Percentiles rank a stretch among this genome's conserved stretches.
phyloP scores from a whole-genome alignment of 441 rosid genomes.

The Iberis amara region DNA sequence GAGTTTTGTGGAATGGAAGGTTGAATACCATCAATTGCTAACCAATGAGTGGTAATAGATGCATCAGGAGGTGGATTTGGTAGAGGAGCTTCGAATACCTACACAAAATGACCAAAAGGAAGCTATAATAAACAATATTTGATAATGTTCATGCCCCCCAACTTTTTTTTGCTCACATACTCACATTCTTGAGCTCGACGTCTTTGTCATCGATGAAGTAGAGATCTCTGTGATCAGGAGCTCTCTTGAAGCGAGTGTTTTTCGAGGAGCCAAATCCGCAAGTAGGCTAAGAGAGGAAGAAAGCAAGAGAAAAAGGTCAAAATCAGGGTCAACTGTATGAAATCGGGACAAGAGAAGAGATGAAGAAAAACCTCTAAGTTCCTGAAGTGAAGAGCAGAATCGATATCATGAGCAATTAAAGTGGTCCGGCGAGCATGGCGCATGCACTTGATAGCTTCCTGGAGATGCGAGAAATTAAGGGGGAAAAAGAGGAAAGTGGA shows the following conservation, averaged over 20 bases:
- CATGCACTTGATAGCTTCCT: conserved; percentile 69
- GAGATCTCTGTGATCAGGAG: conserved; percentile 50
- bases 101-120: conserved; percentile 10
- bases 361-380: conserved; percentile 41
- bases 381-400: conserved; percentile 49
- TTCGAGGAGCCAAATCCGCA: conserved; percentile 43
- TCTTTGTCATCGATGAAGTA: conserved; percentile 57
- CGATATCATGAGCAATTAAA: conserved; percentile 49
- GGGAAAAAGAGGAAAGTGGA: not conserved
- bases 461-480: conserved; percentile 18
- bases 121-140: not conserved
- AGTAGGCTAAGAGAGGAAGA: conserved; percentile 37
- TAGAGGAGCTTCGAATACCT: conserved; percentile 54
- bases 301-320: not conserved
- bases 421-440: conserved; percentile 55
- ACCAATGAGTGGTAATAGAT: conserved; percentile 48
- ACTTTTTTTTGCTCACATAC: not conserved
- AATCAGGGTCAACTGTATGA: conserved; percentile 9
- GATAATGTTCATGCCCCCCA: too few species aligned
- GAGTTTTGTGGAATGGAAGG: conserved; percentile 55
- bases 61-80: conserved; percentile 44
- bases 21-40: conserved; percentile 64
- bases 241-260: conserved; percentile 50
- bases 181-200: conserved; percentile 52
- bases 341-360: not conserved